Conservation (phyloP, 352 stramenopile species). For the Phytopythium aichiense region DNA sequence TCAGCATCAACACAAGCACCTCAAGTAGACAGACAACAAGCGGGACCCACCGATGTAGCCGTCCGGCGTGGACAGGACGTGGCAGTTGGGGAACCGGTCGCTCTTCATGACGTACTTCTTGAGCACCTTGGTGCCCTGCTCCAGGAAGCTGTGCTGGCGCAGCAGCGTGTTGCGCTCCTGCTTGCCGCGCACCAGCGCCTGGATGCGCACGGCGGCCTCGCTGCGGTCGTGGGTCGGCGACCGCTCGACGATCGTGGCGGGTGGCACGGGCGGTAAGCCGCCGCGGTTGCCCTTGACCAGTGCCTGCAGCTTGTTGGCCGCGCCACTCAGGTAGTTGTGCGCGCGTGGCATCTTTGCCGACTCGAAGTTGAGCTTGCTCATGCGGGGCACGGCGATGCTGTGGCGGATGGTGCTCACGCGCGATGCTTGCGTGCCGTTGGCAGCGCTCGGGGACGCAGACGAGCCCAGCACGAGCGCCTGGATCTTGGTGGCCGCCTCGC, state of each 20-base stretch:
- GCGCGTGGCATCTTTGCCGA: constrained; percentile 11
- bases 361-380: constrained; percentile 12
- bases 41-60: constrained; percentile 49
- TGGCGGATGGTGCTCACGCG: constrained; percentile 4
- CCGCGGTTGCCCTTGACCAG: constrained; percentile 24
- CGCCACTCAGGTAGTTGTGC: constrained; percentile 32
- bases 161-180: constrained; percentile 43
- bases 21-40: background rate
- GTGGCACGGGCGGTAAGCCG: background rate
- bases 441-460: constrained; percentile 9
- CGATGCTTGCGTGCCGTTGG: constrained; percentile 12
- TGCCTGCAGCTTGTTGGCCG: constrained; percentile 29
- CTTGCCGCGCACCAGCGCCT: constrained; percentile 61
- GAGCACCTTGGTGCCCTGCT: constrained; percentile 75
- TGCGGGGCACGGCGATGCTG: constrained; percentile 9
- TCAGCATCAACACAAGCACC: background rate
- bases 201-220: constrained; percentile 62
- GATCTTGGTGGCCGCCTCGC: constrained; percentile 29
- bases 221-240: constrained; percentile 9
- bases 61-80: constrained; percentile 57
- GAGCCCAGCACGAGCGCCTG: constrained; percentile 28
- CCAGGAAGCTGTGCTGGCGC: constrained; percentile 48
- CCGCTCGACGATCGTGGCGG: background rate
- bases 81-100: constrained; percentile 76
- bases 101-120: constrained; percentile 85